Base-by-base conservation (phyloP, 768 basidiomycete genomes). In the Boletus pseudopeckii region DNA sequence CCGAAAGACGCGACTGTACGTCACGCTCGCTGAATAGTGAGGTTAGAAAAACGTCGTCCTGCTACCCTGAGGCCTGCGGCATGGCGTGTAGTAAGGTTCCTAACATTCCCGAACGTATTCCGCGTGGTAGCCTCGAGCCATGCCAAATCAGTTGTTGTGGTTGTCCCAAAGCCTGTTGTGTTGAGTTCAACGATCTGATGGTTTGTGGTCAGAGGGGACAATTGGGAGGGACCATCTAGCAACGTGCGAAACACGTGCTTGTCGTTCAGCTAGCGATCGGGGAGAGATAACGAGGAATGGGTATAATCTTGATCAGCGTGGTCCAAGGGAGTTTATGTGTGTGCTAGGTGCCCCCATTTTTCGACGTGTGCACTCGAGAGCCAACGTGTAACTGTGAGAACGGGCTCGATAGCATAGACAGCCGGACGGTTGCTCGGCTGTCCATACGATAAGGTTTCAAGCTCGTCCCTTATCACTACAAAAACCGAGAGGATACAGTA, bases 211-310 rank as follows among this genome's bases (percentile, higher is more conserved):
- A 13, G 37, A 52, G 56, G 38, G 38, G 22, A 41, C 8, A 18
- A 15, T 8, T 8, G 30, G 32, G 26, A 45, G 28, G 26, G 24
- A 38, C 46, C 32, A 18, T 40, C 40, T 48, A 44, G 34, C 32
- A 59, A 52, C 46, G 52, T 55, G 59, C 11, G 13, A 47, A 38
- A 50, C 60, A 33, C 46, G 51, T 52, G 52, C 38, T 30, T n/a
- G 24, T 7, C 41, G n/a, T 52, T 45, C n/a, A 15, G n/a, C 49
- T 41, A 26, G 47, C 30, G 40, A 60, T 52, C 8, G 24, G 38
- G 26, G 30, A 22, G 17, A 53, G 39, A 52, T 54, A 32, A 52
- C 30, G 13, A 22, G 17, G 44, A 48, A 28, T 1, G 24, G 41
- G 18, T 51, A 37, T 13, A 7, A 43, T 44, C 14, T 38, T 36